These are phyloP conservation scores for Bretschneidera sinensis DNA, from an alignment of 345 rosid species.

Conservation along the genomic window DNA sequence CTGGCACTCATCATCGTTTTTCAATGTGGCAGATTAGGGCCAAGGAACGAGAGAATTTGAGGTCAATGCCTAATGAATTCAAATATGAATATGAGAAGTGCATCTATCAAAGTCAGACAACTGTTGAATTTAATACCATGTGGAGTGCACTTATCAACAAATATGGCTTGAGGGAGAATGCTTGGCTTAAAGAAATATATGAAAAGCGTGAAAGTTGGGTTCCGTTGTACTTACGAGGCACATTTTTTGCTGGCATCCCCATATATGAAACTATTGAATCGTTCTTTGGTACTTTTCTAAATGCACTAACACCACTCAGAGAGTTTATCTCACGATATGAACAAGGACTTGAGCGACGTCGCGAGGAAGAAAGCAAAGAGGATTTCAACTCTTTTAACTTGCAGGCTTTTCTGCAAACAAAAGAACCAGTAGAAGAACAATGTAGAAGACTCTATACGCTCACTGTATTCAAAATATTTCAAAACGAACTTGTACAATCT, in stretches of 20 bases:
- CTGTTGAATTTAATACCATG: conserved; percentile 51
- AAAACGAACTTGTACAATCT: conserved; percentile 66
- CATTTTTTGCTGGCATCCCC: conserved; percentile 79
- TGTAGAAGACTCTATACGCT: conserved; percentile 77
- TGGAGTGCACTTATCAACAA: conserved; percentile 63
- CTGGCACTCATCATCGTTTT: conserved; percentile 68
- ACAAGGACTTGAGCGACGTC: conserved; percentile 56
- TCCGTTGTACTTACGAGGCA: conserved; percentile 59
- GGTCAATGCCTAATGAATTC: conserved; percentile 48
- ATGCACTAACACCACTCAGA: conserved; percentile 45
- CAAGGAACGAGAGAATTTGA: conserved; percentile 58
- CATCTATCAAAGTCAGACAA: conserved; percentile 61
- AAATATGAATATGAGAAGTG: conserved; percentile 68
- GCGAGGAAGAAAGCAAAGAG: conserved; percentile 78
- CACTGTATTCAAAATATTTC: conserved; percentile 65
- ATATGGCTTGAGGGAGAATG: conserved; percentile 51
- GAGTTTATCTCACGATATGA: conserved; percentile 66
- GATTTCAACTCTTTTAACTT: conserved; percentile 69
- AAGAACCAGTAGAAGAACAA: conserved; percentile 81
- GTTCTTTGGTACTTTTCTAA: conserved; percentile 56
- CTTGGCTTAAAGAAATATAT: conserved; percentile 70
- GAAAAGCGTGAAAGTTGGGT: conserved; percentile 76
- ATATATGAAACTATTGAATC: conserved; percentile 47
- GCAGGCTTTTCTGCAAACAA: conserved; percentile 65
- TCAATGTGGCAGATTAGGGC: conserved; percentile 71